These are phyloP conservation scores for Cairneyella variabilis DNA, from an alignment of 495 filamentous ascomycete species.

Conservation along the genomic window DNA sequence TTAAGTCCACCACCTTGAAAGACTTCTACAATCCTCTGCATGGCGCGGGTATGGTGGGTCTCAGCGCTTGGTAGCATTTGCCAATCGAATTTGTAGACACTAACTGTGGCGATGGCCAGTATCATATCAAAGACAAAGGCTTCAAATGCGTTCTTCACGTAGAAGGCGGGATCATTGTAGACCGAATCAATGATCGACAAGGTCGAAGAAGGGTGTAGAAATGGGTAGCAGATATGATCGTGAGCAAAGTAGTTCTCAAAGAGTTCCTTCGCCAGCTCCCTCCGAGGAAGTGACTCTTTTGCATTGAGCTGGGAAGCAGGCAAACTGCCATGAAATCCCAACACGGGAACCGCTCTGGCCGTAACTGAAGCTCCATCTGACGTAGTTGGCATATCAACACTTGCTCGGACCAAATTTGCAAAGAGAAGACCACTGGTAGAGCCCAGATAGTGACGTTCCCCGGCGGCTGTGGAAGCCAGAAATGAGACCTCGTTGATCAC, in stretches of 20 bases:
- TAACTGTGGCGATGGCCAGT: conserved; percentile 23
- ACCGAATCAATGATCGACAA: conserved; percentile 10
- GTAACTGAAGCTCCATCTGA: not conserved
- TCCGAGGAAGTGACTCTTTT: conserved; percentile 11
- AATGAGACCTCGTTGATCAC: conserved; percentile 29
- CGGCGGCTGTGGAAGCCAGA: conserved; percentile 25
- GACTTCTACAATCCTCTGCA: conserved; percentile 12
- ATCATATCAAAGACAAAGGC: conserved; percentile 28
- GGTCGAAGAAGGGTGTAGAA: conserved; percentile 11
- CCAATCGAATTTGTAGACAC: conserved; percentile 26
- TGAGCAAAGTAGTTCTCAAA: conserved; percentile 25
- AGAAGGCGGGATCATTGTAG: conserved; percentile 20
- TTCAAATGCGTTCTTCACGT: conserved; percentile 13
- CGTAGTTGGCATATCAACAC: conserved; percentile 1
- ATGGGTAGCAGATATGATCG: conserved; percentile 28
- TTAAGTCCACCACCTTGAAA: conserved; percentile 17
- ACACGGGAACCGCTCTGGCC: not conserved
- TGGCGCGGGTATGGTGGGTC: conserved; percentile 22
- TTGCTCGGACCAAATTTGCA: conserved; percentile 24
- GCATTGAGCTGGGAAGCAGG: not conserved
- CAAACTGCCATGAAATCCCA: not conserved
- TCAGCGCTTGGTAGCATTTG: conserved; percentile 26
- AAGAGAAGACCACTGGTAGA: conserved; percentile 26
- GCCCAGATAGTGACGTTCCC: conserved; percentile 27
- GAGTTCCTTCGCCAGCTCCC: conserved; percentile 22